Conservation (phyloP, 495 filamentous ascomycete species). For the Viridothelium virens region DNA sequence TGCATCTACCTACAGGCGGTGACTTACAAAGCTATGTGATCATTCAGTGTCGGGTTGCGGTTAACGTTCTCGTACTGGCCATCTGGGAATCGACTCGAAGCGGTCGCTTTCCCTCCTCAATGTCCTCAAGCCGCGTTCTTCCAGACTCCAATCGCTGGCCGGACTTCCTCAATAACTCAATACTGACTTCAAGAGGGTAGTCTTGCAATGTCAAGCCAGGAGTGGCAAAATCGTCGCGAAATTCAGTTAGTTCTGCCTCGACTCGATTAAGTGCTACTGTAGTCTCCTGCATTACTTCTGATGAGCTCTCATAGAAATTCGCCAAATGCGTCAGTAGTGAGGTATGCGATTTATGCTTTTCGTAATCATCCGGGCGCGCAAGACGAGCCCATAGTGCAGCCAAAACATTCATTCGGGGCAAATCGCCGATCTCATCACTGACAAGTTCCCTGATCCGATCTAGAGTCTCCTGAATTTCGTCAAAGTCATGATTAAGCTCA, state of each 20-base stretch:
- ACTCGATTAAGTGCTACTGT: neutral
- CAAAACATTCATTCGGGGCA: neutral
- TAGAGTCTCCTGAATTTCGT: conserved; percentile 32
- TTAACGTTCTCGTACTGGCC: neutral
- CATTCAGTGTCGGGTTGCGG: neutral
- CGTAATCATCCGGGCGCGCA: neutral
- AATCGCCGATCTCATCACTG: neutral
- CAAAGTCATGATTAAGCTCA: neutral
- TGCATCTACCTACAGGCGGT: neutral
- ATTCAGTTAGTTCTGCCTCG: neutral
- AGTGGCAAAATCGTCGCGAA: neutral
- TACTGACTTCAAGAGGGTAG: neutral
- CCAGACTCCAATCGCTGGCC: neutral
- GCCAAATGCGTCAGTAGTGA: neutral
- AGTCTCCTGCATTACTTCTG: neutral
- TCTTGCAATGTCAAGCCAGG: neutral
- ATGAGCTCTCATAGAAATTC: neutral
- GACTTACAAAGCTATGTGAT: neutral
- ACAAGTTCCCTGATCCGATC: conserved; percentile 5
- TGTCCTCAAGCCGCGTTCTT: neutral
- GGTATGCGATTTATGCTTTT: neutral
- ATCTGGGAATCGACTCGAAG: neutral
- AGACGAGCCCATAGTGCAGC: neutral
- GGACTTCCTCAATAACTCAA: neutral
- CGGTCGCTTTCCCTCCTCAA: neutral